phyloP scores from a whole-genome alignment of 331 rosid species.

The Quercus tomentella region DNA sequence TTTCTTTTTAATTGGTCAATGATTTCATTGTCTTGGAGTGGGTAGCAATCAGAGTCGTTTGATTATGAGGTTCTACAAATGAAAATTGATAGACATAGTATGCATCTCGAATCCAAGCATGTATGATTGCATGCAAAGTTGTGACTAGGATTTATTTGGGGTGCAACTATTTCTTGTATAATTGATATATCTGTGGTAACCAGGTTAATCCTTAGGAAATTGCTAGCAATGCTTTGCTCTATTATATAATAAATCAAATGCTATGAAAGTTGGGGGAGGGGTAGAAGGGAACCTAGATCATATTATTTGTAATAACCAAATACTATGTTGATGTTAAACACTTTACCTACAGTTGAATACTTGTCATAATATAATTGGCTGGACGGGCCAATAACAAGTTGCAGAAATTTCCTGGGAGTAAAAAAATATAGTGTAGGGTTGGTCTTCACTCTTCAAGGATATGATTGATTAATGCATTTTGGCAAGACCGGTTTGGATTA shows the following conservation, averaged over 20 bases:
- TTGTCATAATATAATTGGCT: neutral
- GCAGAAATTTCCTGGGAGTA: neutral
- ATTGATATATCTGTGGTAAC: neutral
- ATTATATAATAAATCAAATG: neutral
- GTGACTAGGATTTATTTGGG: neutral
- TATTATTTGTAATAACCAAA: neutral
- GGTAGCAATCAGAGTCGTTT: neutral
- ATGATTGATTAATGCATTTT: too few relatives aligned
- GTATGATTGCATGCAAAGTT: neutral
- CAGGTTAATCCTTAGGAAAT: neutral
- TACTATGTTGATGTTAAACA: neutral
- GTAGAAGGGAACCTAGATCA: neutral
- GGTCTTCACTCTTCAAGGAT: too few relatives aligned
- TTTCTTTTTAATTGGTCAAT: neutral
- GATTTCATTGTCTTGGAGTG: neutral
- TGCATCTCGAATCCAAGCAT: neutral
- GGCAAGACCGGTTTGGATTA: too few relatives aligned
- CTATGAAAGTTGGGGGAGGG: neutral
- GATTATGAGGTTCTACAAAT: neutral
- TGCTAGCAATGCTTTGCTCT: neutral
- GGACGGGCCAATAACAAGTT: neutral
- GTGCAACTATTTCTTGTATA: neutral
- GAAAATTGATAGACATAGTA: neutral
- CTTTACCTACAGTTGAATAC: neutral
- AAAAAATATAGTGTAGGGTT: too few relatives aligned